These are phyloP conservation scores for Tolypocladium inflatum DNA, from an alignment of 2,329 filamentous ascomycete species.

Conservation along the genomic window DNA sequence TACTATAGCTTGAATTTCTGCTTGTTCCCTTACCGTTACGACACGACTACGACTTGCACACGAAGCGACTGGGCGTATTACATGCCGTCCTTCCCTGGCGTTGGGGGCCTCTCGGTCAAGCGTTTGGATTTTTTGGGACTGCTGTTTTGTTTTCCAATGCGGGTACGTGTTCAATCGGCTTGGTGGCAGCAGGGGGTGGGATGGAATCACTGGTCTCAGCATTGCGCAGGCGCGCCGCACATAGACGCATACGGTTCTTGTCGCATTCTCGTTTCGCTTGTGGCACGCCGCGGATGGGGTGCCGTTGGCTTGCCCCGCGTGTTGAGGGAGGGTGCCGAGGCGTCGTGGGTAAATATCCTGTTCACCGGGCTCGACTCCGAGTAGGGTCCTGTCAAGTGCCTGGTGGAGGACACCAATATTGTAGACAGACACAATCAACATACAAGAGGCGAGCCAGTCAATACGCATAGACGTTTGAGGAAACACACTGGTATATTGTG, in stretches of 20 bases:
- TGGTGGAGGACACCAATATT: too few relatives aligned
- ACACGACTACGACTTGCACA: conserved; percentile 1
- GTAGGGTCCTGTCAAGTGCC: not conserved
- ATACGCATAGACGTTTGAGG: not conserved
- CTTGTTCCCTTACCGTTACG: not conserved
- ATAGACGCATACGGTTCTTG: not conserved
- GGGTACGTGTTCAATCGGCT: not conserved
- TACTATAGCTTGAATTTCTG: not conserved
- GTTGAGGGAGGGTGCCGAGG: not conserved
- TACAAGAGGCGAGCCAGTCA: not conserved
- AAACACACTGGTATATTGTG: conserved; percentile 1
- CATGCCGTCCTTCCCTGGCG: not conserved
- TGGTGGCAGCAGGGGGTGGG: not conserved
- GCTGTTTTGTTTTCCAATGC: not conserved
- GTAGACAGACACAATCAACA: not conserved
- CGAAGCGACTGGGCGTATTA: conserved; percentile 1
- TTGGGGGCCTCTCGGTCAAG: not conserved
- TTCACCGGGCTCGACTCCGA: not conserved
- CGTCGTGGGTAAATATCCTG: not conserved
- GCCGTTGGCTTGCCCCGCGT: not conserved
- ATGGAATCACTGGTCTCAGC: not conserved
- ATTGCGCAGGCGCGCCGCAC: not conserved
- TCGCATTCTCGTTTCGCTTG: not conserved
- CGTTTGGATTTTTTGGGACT: not conserved
- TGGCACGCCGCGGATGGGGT: not conserved